phyloP scores from a whole-genome alignment of 2,329 filamentous ascomycete species.

The Cordyceps pruinosa region DNA sequence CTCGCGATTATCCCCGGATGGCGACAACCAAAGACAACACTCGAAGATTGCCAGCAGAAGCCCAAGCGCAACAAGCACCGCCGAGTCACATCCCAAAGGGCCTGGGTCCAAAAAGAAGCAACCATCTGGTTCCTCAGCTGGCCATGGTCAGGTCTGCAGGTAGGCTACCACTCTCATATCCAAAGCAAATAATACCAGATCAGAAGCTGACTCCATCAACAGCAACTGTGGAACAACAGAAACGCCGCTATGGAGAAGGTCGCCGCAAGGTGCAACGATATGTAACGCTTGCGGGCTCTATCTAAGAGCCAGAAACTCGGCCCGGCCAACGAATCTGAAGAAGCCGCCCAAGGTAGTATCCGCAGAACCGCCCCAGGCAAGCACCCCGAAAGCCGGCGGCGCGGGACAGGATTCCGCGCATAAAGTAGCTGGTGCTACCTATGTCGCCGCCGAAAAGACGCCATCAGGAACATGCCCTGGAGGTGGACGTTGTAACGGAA shows the following conservation, averaged over 20 bases:
- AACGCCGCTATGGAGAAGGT: slow-evolving; percentile 91
- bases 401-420: slow-evolving; percentile 33
- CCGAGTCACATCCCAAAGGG: slow-evolving; percentile 8
- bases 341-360: slow-evolving; percentile 54
- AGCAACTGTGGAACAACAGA: slow-evolving; percentile 94
- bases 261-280: slow-evolving; percentile 86
- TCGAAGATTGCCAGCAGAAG: slow-evolving; percentile 21
- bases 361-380: slow-evolving; percentile 36
- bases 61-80: slow-evolving; percentile 21
- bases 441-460: slow-evolving; percentile 69
- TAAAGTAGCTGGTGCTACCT: slow-evolving; percentile 52
- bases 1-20: slow-evolving; percentile 19
- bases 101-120: slow-evolving; percentile 9
- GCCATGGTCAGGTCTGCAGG: slow-evolving; percentile 13
- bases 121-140: slow-evolving; percentile 1
- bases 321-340: slow-evolving; percentile 84
- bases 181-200: neutral
- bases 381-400: slow-evolving; percentile 31
- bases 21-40: slow-evolving; percentile 17
- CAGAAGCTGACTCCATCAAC: slow-evolving; percentile 4
- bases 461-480: slow-evolving; percentile 87
- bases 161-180: neutral
- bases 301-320: slow-evolving; percentile 84
- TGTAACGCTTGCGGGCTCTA: slow-evolving; percentile 98
- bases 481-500: slow-evolving; percentile 91